These are phyloP conservation scores for Termitomyces sp. DNA, from an alignment of 768 basidiomycete species.

Conservation along the genomic window DNA sequence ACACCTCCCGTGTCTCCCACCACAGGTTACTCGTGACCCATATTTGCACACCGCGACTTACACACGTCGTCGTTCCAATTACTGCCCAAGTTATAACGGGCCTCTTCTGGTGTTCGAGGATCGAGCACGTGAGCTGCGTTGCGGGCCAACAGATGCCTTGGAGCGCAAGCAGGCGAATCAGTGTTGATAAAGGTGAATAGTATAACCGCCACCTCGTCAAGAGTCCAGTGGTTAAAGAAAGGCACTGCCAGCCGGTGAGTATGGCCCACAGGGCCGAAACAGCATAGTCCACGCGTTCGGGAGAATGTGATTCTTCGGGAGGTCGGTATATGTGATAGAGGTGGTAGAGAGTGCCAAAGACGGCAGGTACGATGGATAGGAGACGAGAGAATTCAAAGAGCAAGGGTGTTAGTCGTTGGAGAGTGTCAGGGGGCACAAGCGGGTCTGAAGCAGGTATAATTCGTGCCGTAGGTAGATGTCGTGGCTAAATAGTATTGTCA, in stretches of 20 bases:
- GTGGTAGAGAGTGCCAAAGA: slow-evolving; percentile 55
- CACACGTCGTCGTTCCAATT: slow-evolving; percentile 85
- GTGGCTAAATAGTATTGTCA: slow-evolving; percentile 35
- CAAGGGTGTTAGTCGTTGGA: slow-evolving; percentile 48
- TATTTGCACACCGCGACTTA: slow-evolving; percentile 81
- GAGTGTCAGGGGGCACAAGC: slow-evolving; percentile 44
- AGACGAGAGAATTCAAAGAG: slow-evolving; percentile 71
- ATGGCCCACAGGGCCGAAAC: slow-evolving; percentile 75
- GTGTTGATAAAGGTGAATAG: slow-evolving; percentile 82
- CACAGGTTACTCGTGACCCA: slow-evolving; percentile 94
- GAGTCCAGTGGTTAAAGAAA: slow-evolving; percentile 83
- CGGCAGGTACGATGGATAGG: slow-evolving; percentile 69
- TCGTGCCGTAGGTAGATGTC: slow-evolving; percentile 68
- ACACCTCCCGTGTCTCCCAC: slow-evolving; percentile 35
- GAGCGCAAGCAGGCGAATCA: slow-evolving; percentile 87
- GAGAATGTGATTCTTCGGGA: slow-evolving; percentile 27
- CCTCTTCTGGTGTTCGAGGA: slow-evolving; percentile 65
- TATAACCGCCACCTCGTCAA: slow-evolving; percentile 88
- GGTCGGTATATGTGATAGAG: slow-evolving; percentile 49
- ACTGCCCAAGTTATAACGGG: slow-evolving; percentile 89
- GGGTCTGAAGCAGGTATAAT: slow-evolving; percentile 48
- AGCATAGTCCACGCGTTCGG: slow-evolving; percentile 60
- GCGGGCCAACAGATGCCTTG: slow-evolving; percentile 98
- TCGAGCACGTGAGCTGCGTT: slow-evolving; percentile 77
- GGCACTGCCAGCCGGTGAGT: slow-evolving; percentile 87